Base-by-base conservation (phyloP, 2,329 filamentous ascomycete species). In the Fusarium sp. region DNA sequence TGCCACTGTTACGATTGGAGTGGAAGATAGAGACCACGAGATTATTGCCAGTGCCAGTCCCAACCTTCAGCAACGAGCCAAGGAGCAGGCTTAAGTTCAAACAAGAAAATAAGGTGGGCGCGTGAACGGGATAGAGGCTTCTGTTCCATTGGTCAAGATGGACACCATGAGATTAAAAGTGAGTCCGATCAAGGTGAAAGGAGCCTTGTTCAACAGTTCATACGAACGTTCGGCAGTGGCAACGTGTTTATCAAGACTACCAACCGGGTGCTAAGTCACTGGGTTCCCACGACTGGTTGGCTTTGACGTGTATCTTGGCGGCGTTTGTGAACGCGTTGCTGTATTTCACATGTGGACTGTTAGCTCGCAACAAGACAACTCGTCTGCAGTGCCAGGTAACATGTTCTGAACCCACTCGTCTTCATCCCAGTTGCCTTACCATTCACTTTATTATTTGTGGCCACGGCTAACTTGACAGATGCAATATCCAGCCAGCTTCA, bases 111-210 rank as follows among this genome's bases (percentile, higher is more conserved):
- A 31, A 47, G 9, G 3, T 15, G 2, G 9, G 3, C 3, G 22
- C 1, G 13, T 47, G 20, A 31, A 17, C 4, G 3, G 3, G 5
- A 7, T 12, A 5, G 8, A 14, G 25, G 3, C 6, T 7, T 46
- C 12, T 29, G 27, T n/a, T n/a, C 9, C 18, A 29, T 13, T 47
- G 14, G 7, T 31, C 13, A 17, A 3, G 20, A 12, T 31, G 10
- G n/a, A 36, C 15, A 36, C 35, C 35, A 3, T 17, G 3, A 36
- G 35, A 36, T 36, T 1, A 4, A 18, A 36, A 36, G 3, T 36
- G 2, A 9, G 9, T 10, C 35, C 4, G 17, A 17, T 18, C 1
- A 18, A 10, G 7, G 2, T 4, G 9, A n/a, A 17, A 7, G 3
- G 7, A 22, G 10, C 15, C 8, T 18, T 25, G 12, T 35, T 50